Evolutionary conservation across 106 monocot genomes (phyloP).

Genomic region (Phalaenopsis aphrodite): DNA sequence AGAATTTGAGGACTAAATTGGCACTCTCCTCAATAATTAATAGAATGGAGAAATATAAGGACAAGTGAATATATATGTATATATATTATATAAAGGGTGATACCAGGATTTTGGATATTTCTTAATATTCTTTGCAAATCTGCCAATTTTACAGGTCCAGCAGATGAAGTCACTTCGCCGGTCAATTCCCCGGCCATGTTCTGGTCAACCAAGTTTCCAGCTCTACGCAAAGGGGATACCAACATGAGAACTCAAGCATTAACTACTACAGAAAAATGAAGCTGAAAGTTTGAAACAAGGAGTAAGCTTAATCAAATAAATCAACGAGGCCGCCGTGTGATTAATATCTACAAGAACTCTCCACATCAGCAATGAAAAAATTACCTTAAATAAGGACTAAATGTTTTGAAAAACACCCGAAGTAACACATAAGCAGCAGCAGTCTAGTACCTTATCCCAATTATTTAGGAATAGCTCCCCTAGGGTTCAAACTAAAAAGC

Average conservation of each 20-base stretch:
- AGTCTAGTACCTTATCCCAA: no score
- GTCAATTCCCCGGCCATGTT: constrained; percentile 50
- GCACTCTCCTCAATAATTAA: no score
- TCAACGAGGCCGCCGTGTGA: not conserved
- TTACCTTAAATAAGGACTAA: not conserved
- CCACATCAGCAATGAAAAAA: not conserved
- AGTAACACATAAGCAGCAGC: no score
- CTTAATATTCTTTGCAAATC: constrained; percentile 93
- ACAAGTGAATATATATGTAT: no score
- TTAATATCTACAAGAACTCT: not conserved
- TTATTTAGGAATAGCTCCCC: no score
- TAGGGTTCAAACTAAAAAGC: not conserved
- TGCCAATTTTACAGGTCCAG: constrained; percentile 80
- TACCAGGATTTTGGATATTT: constrained; percentile 71
- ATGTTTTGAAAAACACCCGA: no score
- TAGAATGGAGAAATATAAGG: not conserved
- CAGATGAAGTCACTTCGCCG: constrained; percentile 79
- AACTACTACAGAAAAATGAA: not conserved
- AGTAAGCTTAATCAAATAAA: not conserved
- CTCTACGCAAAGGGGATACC: constrained; percentile 26
- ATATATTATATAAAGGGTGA: not conserved
- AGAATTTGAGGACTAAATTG: no score
- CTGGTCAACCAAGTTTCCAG: constrained; percentile 78
- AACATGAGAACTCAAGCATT: not conserved
- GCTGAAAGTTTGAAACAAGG: not conserved